Base-by-base conservation (phyloP, 352 stramenopile genomes). In the Phytopythium sindhum region DNA sequence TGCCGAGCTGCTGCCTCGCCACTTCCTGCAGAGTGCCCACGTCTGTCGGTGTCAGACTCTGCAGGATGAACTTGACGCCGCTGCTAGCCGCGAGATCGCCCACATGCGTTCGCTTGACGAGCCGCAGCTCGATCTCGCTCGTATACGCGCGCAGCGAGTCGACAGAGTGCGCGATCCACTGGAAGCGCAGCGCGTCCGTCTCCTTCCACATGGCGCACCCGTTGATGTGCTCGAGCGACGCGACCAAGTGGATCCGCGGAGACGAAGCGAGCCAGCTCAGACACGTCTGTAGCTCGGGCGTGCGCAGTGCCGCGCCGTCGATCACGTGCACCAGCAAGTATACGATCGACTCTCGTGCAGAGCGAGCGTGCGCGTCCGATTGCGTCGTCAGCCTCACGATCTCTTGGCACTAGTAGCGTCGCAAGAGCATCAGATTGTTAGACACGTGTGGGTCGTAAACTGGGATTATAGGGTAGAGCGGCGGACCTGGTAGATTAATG, bases 41-140 rank as follows among this genome's bases (percentile, higher is more conserved):
- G 64, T 89, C 77, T 21, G 75, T 83, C 14, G 80, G 80, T 24
- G 80, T 85, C 17, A 89, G 68, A 74, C 77, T 86, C 62, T 86
- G 75, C 17, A 89, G 61, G 61, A 89, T 89, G 61, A 81, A 89
- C 42, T 83, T 78, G 58, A 89, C 74, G 24, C 80, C 80, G 31
- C 52, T 80, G 29, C 63, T 74, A 7, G 74, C 81, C 24, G 64
- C 63, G 4, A 58, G 37, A 57, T 78, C 67, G 5, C 53, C 63
- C n/a, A 54, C 66, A 51, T 70, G 80, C 21, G 67, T 37, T 15
- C 61, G 64, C 31, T 70, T 78, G 0, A 63, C 57, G 29, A 80
- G 44, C 15, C 65, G 69, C 35, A 81, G 50, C 33, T 80, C 73
- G 47, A 85, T 67, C 64, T 89, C 80, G 23, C 68, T 56, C 10